phyloP scores from a whole-genome alignment of 148 eudicot species.

The Rhododendron ovatum region DNA sequence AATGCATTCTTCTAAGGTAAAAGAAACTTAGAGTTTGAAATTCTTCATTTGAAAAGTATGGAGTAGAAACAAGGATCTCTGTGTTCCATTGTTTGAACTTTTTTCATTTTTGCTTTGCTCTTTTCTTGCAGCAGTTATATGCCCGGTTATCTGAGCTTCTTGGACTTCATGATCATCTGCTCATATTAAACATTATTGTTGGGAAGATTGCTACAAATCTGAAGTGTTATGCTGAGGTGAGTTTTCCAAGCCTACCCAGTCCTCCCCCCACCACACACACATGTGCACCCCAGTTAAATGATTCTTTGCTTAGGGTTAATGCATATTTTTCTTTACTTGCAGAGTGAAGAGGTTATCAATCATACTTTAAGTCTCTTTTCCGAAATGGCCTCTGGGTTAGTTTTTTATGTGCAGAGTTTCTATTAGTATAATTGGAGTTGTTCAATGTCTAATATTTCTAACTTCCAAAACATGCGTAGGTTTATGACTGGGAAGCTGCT shows the following conservation, averaged over 20 bases:
- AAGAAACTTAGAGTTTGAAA: slow-evolving; percentile 1
- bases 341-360: slow-evolving; percentile 86
- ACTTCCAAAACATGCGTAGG: slow-evolving; percentile 31
- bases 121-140: slow-evolving; percentile 79
- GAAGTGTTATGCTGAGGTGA: slow-evolving; percentile 78
- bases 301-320: slow-evolving; percentile 8
- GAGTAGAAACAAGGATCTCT: background rate
- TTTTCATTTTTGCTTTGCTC: slow-evolving; percentile 7
- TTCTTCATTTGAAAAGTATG: background rate
- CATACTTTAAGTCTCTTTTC: slow-evolving; percentile 74
- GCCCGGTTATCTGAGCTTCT: slow-evolving; percentile 80
- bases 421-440: slow-evolving; percentile 3
- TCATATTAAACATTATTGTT: slow-evolving; percentile 69
- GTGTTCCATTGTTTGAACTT: background rate
- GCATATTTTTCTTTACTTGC: slow-evolving; percentile 16
- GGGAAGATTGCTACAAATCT: slow-evolving; percentile 86
- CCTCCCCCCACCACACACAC: background rate
- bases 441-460: slow-evolving; percentile 2
- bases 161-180: slow-evolving; percentile 83
- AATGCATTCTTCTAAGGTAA: slow-evolving; percentile 83
- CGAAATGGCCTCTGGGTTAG: slow-evolving; percentile 94
- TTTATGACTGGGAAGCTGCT: slow-evolving; percentile 94
- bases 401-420: slow-evolving; percentile 14
- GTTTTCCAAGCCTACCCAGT: background rate
- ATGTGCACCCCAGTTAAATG: background rate